Base-by-base conservation (phyloP, 257 asterid species). In the Verbena officinalis region DNA sequence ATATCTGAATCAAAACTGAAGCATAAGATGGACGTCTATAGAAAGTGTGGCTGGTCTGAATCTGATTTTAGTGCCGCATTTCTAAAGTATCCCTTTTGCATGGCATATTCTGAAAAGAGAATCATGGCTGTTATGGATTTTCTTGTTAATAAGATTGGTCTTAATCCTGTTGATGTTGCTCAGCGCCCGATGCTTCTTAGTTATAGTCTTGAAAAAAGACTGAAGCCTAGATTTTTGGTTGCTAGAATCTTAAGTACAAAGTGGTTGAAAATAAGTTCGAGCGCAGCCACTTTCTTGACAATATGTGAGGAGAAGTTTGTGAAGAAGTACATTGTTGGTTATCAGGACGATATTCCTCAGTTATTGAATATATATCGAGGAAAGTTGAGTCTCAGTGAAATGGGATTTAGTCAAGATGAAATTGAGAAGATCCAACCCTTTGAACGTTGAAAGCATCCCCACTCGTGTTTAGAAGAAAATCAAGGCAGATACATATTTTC, bases 41-140 rank as follows among this genome's bases (percentile, higher is more conserved):
- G 38, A 12, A 68, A 48, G n/a, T 73, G 69, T 11, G 82, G 82
- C 3, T 77, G 69, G 75, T 77, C 76, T 0, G 73, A 77, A 17
- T 1, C 58, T 12, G 82, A 77, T 2, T 20, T 68, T 4, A 3
- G 0, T 4, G 5, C 50, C 13, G 78, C 78, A 13, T 68, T 77
- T 38, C 9, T 9, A 12, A 54, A n/a, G 23, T 20, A 63, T 34
- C 81, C 81, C 4, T 0, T 5, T 6, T 77, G 72, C 31, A 49
- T 77, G 81, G 55, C 14, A 10, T 8, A 62, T 7, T 72, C 81
- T 0, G 58, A 67, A 43, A 45, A 62, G 31, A 77, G 72, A 58
- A 72, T 77, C 3, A 31, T n/a, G 54, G 39, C 6, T 2, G 63
- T 72, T 5, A 27, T 27, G 78, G 73, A 59, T 27, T 77, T 77